Evolutionary conservation across 495 filamentous ascomycete species (phyloP).

Genomic region (Entonaema liquescens): DNA sequence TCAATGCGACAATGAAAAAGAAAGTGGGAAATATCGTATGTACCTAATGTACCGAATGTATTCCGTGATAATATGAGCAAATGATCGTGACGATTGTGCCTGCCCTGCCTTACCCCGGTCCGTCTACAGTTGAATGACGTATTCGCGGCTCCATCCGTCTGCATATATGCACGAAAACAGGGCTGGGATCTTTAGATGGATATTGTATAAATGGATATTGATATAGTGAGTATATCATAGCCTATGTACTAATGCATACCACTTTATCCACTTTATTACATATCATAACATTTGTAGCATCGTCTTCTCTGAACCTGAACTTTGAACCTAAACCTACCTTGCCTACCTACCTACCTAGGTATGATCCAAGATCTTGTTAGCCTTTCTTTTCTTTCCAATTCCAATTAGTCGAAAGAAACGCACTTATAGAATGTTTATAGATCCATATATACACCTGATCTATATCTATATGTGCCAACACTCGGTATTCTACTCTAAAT

Average conservation of each 20-base stretch:
- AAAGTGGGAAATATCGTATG: not conserved
- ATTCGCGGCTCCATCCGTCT: conserved; percentile 24
- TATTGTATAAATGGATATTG: conserved; percentile 7
- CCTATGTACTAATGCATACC: no score
- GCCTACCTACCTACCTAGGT: no score
- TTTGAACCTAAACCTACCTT: no score
- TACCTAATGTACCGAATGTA: conserved; percentile 3
- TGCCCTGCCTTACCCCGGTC: not conserved
- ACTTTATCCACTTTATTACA: no score
- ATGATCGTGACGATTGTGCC: conserved; percentile 31
- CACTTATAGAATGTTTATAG: no score
- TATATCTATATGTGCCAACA: not conserved
- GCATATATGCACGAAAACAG: conserved; percentile 15
- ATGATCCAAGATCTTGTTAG: no score
- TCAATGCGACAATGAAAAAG: not conserved
- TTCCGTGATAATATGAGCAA: not conserved
- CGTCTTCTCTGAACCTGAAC: no score
- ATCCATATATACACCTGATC: not conserved
- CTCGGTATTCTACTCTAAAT: not conserved
- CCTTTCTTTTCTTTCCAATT: no score
- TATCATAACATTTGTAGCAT: no score
- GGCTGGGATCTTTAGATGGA: not conserved
- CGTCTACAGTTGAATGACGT: conserved; percentile 34
- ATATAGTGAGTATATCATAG: no score
- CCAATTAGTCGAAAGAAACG: no score